Evolutionary conservation across 1,284 basidiomycete species (phyloP), one percentile per base, ranked within the genome.

Genomic region (Ceratobasidium theobromae): DNA sequence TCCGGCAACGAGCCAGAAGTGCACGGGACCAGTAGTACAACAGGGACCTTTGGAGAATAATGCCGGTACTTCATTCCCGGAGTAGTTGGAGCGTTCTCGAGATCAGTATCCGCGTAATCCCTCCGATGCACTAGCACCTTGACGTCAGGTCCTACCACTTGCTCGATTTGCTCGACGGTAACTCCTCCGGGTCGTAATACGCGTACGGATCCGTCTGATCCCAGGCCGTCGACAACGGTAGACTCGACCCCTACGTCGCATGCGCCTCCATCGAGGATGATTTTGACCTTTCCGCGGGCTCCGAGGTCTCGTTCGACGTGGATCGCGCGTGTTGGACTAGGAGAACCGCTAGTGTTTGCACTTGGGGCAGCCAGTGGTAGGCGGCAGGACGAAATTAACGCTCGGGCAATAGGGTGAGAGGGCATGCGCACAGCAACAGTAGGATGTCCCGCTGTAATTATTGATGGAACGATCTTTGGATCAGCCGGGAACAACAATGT

Each of bases 21-120:
- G 25, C 95, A 77, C 4, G 87, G 86, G 66, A 84, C 79, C 28
- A 96, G 77, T 5, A 97, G 81, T 27, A 84, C 85, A 21, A 95
- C 89, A 1, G 93, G 92, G 11, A 93, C 86, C 0, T 86, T 80
- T 1, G 96, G 96, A 27, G 95, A 91, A 75, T 99, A 99, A 78
- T 99, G 97, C 57, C 91, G 84, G 76, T 99, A 99, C 78, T 99
- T 99, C 95, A 98, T 98, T n/a, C 97, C 97, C 0, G 97, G 97
- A 0, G 97, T 99, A 1, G 93, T 95, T 1, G 96, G 96, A 0
- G 87, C 84, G 52, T 80, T 79, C 74, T 91, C 88, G 68, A 90
- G 78, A 21, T 75, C 76, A 49, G 82, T 79, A 71, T 90, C 88
- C 33, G 76, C 72, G 72, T 87, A 93, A 75, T 93, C 90, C 21